Conservation (phyloP, 1,284 basidiomycete genomes). For the Leccinum variabile region DNA sequence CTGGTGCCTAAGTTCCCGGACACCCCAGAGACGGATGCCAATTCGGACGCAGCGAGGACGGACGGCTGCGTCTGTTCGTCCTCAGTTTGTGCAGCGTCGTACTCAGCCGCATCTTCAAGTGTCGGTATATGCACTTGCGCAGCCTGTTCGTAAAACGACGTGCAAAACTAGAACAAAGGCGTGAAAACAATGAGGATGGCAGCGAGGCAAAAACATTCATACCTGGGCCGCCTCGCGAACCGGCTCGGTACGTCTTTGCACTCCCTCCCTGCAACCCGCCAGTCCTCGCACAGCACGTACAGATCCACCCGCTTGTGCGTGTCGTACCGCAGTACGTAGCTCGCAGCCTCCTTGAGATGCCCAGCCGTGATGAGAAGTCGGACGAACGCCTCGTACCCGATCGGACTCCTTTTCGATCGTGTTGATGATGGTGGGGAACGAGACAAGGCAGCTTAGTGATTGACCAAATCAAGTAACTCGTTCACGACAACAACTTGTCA, state of each 20-base stretch:
- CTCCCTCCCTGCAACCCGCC: conserved; percentile 78
- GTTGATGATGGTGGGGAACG: conserved; percentile 28
- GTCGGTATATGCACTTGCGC: conserved; percentile 80
- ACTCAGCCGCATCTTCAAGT: conserved; percentile 62
- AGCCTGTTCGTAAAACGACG: conserved; percentile 91
- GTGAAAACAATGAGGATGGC: background rate
- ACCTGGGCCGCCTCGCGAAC: conserved; percentile 88
- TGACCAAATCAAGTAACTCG: conserved; percentile 19
- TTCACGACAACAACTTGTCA: too few relatives aligned
- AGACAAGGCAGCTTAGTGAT: background rate
- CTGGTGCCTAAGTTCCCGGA: background rate
- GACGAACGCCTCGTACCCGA: conserved; percentile 94
- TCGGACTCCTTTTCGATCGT: conserved; percentile 85
- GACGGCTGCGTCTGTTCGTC: conserved; percentile 45
- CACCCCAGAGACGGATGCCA: conserved; percentile 6
- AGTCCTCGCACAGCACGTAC: conserved; percentile 86
- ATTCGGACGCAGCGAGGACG: conserved; percentile 17
- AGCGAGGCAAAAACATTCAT: too few relatives aligned
- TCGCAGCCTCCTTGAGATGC: conserved; percentile 68
- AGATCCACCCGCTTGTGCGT: conserved; percentile 79
- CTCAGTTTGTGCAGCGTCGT: conserved; percentile 46
- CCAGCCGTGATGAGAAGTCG: conserved; percentile 74
- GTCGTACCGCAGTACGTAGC: conserved; percentile 86
- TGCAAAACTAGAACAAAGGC: conserved; percentile 73
- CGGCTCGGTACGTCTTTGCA: conserved; percentile 79